A percentile compares a stretch with the other conserved stretches of the same genome.
Evolutionary conservation across 495 filamentous ascomycete species (phyloP).

Genomic region (Cercophora sp.): DNA sequence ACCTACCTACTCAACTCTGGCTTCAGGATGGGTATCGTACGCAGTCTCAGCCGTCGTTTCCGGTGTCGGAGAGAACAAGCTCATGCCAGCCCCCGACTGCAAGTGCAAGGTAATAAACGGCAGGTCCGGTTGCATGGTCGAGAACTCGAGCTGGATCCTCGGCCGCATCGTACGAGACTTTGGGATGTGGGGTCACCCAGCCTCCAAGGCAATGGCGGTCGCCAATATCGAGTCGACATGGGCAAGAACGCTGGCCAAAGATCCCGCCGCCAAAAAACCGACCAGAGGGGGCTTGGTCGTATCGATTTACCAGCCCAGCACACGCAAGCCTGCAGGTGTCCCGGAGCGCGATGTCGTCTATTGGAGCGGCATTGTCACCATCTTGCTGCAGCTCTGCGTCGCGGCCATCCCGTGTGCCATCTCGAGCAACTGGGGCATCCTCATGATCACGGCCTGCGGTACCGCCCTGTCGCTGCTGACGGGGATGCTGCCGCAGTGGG

Average conservation of each 20-base stretch:
- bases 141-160: slow-evolving; percentile 47
- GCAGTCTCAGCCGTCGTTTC: slow-evolving; percentile 36
- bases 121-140: slow-evolving; percentile 36
- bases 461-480: slow-evolving; percentile 35
- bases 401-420: slow-evolving; percentile 41
- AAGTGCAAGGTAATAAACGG: slow-evolving; percentile 40
- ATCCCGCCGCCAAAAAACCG: neutral
- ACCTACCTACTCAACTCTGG: too few relatives aligned
- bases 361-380: slow-evolving; percentile 23
- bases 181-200: slow-evolving; percentile 34
- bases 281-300: slow-evolving; percentile 7
- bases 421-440: slow-evolving; percentile 41
- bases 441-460: slow-evolving; percentile 40
- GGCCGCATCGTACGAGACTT: slow-evolving; percentile 48
- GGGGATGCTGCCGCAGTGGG: slow-evolving; percentile 45
- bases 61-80: slow-evolving; percentile 42
- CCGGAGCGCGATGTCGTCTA: neutral
- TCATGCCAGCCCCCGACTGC: slow-evolving; percentile 40
- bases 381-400: slow-evolving; percentile 44
- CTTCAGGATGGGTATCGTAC: slow-evolving; percentile 49
- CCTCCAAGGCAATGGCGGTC: neutral
- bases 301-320: neutral
- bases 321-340: neutral
- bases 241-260: neutral
- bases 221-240: slow-evolving; percentile 2